Evolutionary conservation across 495 filamentous ascomycete species (phyloP).

Genomic region (Schizothecium vesticola): DNA sequence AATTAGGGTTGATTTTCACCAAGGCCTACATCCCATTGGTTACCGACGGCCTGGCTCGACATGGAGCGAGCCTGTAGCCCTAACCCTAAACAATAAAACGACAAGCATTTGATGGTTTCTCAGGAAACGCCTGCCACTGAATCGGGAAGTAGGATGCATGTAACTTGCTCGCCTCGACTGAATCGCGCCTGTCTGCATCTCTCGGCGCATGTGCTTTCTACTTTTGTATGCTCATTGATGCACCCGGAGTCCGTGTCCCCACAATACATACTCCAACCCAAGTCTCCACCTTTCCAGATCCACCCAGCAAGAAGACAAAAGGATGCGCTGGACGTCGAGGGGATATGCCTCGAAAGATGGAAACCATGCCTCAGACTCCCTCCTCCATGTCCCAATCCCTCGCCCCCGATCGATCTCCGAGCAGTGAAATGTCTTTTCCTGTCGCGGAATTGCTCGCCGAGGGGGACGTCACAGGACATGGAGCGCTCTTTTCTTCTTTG

Average conservation of each 20-base stretch:
- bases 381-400: background rate
- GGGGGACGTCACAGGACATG: too few relatives aligned
- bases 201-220: background rate
- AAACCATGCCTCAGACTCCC: background rate
- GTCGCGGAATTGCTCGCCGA: too few relatives aligned
- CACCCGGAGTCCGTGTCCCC: background rate
- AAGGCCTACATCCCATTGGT: background rate
- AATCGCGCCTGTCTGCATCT: background rate
- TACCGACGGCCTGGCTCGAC: background rate
- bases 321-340: too few relatives aligned
- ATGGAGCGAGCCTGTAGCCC: background rate
- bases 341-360: background rate
- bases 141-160: too few relatives aligned
- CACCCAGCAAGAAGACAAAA: background rate
- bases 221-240: background rate
- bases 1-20: background rate
- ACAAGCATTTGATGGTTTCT: too few relatives aligned
- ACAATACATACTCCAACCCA: background rate
- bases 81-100: background rate
- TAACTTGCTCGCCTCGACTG: too few relatives aligned
- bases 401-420: background rate
- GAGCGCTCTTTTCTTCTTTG: too few relatives aligned
- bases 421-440: too few relatives aligned
- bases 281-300: too few relatives aligned
- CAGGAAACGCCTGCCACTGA: too few relatives aligned